Conservation (phyloP, 2,329 filamentous ascomycete species). For the Penicillium sp. region DNA sequence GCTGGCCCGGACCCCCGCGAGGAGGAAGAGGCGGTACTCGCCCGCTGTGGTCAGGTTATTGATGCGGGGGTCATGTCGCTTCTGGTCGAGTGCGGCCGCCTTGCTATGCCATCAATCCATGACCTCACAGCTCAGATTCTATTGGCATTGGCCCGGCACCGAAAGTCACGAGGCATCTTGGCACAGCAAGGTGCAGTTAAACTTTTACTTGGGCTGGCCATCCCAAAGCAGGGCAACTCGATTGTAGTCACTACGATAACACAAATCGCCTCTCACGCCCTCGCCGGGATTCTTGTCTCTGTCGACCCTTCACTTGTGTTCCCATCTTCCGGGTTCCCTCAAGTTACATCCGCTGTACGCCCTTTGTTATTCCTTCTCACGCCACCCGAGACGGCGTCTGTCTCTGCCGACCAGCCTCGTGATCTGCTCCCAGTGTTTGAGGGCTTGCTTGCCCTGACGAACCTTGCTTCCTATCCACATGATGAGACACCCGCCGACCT, state of each 20-base stretch:
- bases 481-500: slow-evolving; percentile 56
- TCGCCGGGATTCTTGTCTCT: slow-evolving; percentile 82
- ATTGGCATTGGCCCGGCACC: slow-evolving; percentile 71
- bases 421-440: slow-evolving; percentile 90
- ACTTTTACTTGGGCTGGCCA: slow-evolving; percentile 71
- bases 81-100: slow-evolving; percentile 73
- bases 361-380: slow-evolving; percentile 74
- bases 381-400: slow-evolving; percentile 59
- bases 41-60: slow-evolving; percentile 75
- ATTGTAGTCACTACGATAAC: slow-evolving; percentile 38
- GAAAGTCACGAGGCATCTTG: slow-evolving; percentile 71
- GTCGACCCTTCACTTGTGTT: slow-evolving; percentile 84
- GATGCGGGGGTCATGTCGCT: slow-evolving; percentile 75
- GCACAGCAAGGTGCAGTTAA: slow-evolving; percentile 93
- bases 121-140: slow-evolving; percentile 74
- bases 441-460: slow-evolving; percentile 85
- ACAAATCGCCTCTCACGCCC: slow-evolving; percentile 70
- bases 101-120: slow-evolving; percentile 66
- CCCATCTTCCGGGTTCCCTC: slow-evolving; percentile 70
- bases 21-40: slow-evolving; percentile 71
- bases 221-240: slow-evolving; percentile 41
- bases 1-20: slow-evolving; percentile 64
- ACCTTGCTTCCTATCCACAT: slow-evolving; percentile 68
- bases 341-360: slow-evolving; percentile 73
- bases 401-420: slow-evolving; percentile 53